These are phyloP conservation scores for Hypoxylon crocopeplum DNA, from an alignment of 495 filamentous ascomycete genomes.

Conservation along the genomic window DNA sequence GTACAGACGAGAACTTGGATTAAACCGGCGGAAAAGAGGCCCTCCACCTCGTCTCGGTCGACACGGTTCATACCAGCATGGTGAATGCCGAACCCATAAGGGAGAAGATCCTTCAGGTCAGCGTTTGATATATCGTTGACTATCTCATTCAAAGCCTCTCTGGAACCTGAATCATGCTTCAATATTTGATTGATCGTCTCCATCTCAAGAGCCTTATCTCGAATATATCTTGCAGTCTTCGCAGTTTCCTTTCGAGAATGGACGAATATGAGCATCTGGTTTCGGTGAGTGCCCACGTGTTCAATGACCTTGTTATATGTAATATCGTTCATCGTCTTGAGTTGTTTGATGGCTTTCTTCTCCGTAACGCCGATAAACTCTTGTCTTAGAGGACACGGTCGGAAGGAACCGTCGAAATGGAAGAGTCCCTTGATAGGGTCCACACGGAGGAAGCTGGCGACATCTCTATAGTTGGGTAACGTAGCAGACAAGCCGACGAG, in stretches of 20 bases:
- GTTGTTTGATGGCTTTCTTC: slow-evolving; percentile 97
- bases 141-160: slow-evolving; percentile 85
- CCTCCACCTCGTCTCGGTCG: slow-evolving; percentile 93
- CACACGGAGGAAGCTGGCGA: slow-evolving; percentile 93
- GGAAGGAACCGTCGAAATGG: slow-evolving; percentile 94
- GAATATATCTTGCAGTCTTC: slow-evolving; percentile 94
- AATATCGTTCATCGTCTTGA: slow-evolving; percentile 99
- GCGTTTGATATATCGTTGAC: slow-evolving; percentile 82
- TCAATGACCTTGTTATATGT: slow-evolving; percentile 98
- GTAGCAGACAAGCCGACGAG: slow-evolving; percentile 94
- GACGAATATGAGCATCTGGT: slow-evolving; percentile 99
- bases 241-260: slow-evolving; percentile 98
- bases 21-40: slow-evolving; percentile 86
- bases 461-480: slow-evolving; percentile 95
- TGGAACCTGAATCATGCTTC: slow-evolving; percentile 88
- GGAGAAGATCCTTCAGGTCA: slow-evolving; percentile 91
- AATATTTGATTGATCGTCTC: slow-evolving; percentile 97
- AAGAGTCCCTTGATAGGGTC: slow-evolving; percentile 86
- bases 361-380: slow-evolving; percentile 98
- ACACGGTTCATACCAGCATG: slow-evolving; percentile 95
- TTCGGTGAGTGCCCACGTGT: slow-evolving; percentile 86
- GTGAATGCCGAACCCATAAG: slow-evolving; percentile 97
- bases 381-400: slow-evolving; percentile 91
- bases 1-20: slow-evolving; percentile 98
- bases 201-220: slow-evolving; percentile 93